Evolutionary conservation across 768 basidiomycete genomes (phyloP).

Genomic region (Psilocybe subaeruginosa): DNA sequence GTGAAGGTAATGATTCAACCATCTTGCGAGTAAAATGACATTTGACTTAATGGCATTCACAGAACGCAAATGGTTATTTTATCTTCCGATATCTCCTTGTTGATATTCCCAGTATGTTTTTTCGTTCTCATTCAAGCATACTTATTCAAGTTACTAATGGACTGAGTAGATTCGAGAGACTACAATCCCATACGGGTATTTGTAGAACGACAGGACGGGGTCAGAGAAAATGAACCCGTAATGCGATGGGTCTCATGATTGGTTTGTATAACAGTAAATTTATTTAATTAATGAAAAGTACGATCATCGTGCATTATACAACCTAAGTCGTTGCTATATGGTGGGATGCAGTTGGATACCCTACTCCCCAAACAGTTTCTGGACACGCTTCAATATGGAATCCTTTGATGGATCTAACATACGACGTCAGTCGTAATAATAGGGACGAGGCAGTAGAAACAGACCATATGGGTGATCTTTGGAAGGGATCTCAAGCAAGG

Average conservation of each 20-base stretch:
- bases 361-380: constrained; percentile 94
- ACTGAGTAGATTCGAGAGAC: constrained; percentile 56
- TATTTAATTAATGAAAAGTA: constrained; percentile 10
- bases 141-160: constrained; percentile 4
- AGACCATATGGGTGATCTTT: constrained; percentile 98
- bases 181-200: constrained; percentile 68
- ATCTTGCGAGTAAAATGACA: constrained; percentile 1
- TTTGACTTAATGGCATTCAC: constrained; percentile 5
- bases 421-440: background rate
- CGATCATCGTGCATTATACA: constrained; percentile 3
- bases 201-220: constrained; percentile 66
- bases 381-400: constrained; percentile 93
- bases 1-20: constrained; percentile 57
- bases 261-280: constrained; percentile 6
- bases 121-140: constrained; percentile 27
- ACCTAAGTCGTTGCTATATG: background rate
- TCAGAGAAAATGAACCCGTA: constrained; percentile 71
- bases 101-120: constrained; percentile 74
- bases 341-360: constrained; percentile 11
- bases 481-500: constrained; percentile 95
- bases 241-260: constrained; percentile 63
- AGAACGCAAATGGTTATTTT: constrained; percentile 81
- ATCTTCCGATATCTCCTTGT: constrained; percentile 77
- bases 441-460: constrained; percentile 21
- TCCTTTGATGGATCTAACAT: constrained; percentile 89